Percentiles rank a stretch among this genome's conserved stretches.
Evolutionary conservation across 768 basidiomycete genomes (phyloP).

Genomic region (Tricholoma furcatifolium): DNA sequence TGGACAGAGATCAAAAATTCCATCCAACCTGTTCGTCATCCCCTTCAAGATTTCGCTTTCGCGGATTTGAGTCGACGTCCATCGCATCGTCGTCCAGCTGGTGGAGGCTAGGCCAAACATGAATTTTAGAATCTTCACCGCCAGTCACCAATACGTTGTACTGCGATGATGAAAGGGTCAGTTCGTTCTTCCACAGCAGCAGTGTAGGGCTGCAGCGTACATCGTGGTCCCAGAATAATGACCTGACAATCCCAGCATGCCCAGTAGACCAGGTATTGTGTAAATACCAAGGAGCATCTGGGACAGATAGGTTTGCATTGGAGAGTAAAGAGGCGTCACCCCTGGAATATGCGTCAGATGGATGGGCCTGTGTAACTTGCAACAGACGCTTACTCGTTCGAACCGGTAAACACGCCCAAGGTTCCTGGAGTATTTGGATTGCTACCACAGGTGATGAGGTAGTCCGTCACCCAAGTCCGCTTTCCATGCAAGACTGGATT

Average conservation of each 20-base stretch:
- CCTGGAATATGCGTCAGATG: constrained; percentile 28
- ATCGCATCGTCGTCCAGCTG: constrained; percentile 17
- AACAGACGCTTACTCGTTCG: constrained; percentile 60
- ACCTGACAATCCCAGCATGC: constrained; percentile 57
- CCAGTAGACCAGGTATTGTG: constrained; percentile 53
- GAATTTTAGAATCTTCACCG: constrained; percentile 49
- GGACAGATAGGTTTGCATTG: constrained; percentile 34
- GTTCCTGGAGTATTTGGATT: constrained; percentile 28
- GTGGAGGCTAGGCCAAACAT: constrained; percentile 34
- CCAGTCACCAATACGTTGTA: constrained; percentile 43
- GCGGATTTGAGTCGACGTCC: constrained; percentile 24
- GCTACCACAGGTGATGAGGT: constrained; percentile 58
- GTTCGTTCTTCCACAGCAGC: background rate
- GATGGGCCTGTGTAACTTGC: background rate
- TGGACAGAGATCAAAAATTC: background rate
- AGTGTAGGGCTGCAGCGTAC: constrained; percentile 25
- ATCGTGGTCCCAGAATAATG: constrained; percentile 54
- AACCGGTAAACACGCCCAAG: constrained; percentile 64
- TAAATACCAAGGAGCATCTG: constrained; percentile 46
- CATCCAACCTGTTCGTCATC: constrained; percentile 22
- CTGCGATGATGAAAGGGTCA: constrained; percentile 21
- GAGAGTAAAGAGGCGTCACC: constrained; percentile 60
- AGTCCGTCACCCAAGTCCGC: constrained; percentile 77
- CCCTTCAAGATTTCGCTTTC: constrained; percentile 22
- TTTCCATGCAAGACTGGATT: constrained; percentile 57